Evolutionary conservation across 805 yeast species (phyloP), one percentile per base, ranked within the genome.

Genomic region (Candida sonorensis): DNA sequence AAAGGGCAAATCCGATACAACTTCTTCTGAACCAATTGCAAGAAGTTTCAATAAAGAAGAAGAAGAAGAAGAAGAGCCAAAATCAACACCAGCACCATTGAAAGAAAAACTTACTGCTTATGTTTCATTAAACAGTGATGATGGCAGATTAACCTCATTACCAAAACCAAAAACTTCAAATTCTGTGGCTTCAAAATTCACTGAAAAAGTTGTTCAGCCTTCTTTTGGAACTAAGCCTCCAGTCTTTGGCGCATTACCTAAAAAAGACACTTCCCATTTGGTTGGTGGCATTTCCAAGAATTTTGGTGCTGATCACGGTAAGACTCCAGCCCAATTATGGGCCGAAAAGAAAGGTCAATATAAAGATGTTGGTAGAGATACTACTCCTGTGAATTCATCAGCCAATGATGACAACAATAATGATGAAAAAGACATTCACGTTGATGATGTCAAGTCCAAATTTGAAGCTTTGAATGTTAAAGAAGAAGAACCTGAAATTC

Each of bases 241-340:
- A 10, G 30, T 45, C 10, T 55, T 46, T 33, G 55, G 44, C 19
- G 38, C 44, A 7, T 25, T 38, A n/a, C 60, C 61, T 18, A 47
- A 51, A 26, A 51, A 53, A 27, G 68, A 61, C 32, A 59, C 61
- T 15, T 66, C 66, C 17, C 67, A 70, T 38, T 58, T 68, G 4
- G 68, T 70, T 28, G 75, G 77, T 33, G 90, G 85, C 24, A 61
- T 76, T 30, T 67, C 74, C 18, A 64, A 71, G 50, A 67, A 75
- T 53, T 80, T 72, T 53, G 92, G 73, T 40, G 62, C 79, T 33
- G 72, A 72, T 40, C 72, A 69, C 39, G 96, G 95, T 39, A 83
- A 85, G 58, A 82, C 95, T 7, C 96, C 97, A 16, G 96, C 96
- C 18, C 96, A 87, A 61, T 49, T 84, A 18, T 87, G 97, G 97